phyloP scores from a whole-genome alignment of 148 eudicot species.

The Silene latifolia region DNA sequence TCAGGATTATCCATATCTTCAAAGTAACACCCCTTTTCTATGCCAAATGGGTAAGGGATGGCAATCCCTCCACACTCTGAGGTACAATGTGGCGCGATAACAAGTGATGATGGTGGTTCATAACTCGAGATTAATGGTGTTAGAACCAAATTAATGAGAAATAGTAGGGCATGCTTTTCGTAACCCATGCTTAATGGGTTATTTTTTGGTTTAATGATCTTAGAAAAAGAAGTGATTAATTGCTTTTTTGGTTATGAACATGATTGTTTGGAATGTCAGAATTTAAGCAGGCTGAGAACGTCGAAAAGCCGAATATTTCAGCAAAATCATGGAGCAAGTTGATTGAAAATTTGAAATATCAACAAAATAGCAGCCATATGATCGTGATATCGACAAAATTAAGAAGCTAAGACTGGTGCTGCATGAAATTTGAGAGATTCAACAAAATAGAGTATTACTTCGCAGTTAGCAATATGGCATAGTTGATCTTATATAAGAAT shows the following conservation, averaged over 20 bases:
- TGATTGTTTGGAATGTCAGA: neutral
- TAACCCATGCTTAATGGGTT: neutral
- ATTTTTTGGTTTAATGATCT: neutral
- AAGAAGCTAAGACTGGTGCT: neutral
- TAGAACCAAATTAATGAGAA: neutral
- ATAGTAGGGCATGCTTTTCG: neutral
- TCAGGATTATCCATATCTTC: neutral
- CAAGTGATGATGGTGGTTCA: neutral
- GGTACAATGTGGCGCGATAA: slow-evolving; percentile 21
- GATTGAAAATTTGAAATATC: too few relatives aligned
- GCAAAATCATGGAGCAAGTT: neutral
- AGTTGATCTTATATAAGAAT: neutral
- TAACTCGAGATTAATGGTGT: neutral
- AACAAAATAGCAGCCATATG: too few relatives aligned
- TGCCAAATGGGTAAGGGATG: slow-evolving; percentile 29
- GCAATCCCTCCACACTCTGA: slow-evolving; percentile 14
- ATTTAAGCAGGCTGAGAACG: neutral
- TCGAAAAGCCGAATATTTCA: neutral
- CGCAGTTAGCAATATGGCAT: neutral
- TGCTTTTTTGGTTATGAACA: neutral
- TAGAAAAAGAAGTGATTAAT: neutral
- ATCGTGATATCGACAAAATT: neutral
- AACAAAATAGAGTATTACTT: neutral
- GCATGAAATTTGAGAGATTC: neutral
- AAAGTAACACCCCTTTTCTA: slow-evolving; percentile 22